Base-by-base conservation (phyloP, 371 early-diverging fungal species). In the Mucor racemosus region DNA sequence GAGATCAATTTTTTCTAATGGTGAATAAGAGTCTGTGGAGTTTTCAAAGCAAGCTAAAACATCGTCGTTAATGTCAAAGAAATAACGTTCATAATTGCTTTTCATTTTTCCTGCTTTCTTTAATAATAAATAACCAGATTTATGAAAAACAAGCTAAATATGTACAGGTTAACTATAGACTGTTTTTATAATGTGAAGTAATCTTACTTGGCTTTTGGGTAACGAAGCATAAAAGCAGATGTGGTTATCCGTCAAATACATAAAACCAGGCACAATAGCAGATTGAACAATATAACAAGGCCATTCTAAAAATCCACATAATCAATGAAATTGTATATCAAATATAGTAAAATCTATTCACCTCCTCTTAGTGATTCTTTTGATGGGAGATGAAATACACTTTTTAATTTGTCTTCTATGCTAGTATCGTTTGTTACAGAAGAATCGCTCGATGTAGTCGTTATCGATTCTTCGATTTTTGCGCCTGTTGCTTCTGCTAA, bases 221-320 rank as follows among this genome's bases (percentile, higher is more conserved):
- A 93, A 73, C 4, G 84, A 79, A 34, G 92, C 91, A 73, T 89
- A 89, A 71, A 92, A 94, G 60, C 91, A 90, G 7, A 93, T 72
- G 58, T 89, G 88, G 8, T 80, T 71, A n/a, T 87, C 80, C 0
- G 90, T 91, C 38, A 93, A 64, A 70, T 89, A 94, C 72, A 94
- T 75, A 41, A 80, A 79, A 5, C 93, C 94, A 41, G 87, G 85
- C 3, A 92, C 82, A 58, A 91, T 76, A 1, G 91, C 89, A 10
- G 90, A 85, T 4, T 87, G 81, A 4, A 91, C 81, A 58, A 93
- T 80, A 77, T 86, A 91, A 71, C 93, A 93, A 11, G 90, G 77
- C 82, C 87, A 92, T 64, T 91, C 93, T 91, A 39, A 8, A 33
- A 19, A 15, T 38, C 38, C 38, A 38, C 5, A 19, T 41, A 26